Conservation (phyloP, 805 yeast species). For the Wickerhamomyces subpelliculosus region DNA sequence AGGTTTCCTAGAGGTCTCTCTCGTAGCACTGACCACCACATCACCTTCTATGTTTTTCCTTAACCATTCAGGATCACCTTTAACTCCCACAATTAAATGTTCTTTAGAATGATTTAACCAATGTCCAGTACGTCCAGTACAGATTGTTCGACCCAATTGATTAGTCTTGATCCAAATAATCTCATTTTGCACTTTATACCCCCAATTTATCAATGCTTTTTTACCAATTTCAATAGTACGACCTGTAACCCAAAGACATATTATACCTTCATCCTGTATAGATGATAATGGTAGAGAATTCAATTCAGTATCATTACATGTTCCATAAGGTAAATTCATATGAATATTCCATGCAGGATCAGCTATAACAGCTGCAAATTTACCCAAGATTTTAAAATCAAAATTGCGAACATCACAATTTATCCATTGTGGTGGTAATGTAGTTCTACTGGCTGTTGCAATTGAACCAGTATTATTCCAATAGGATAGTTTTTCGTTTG, state of each 20-base stretch:
- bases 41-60: slow-evolving; percentile 64
- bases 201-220: slow-evolving; percentile 72
- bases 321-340: slow-evolving; percentile 74
- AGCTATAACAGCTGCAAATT: slow-evolving; percentile 77
- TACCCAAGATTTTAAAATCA: slow-evolving; percentile 67
- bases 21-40: slow-evolving; percentile 69
- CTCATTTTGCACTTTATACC: slow-evolving; percentile 72
- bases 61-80: slow-evolving; percentile 75
- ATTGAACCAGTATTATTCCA: slow-evolving; percentile 29
- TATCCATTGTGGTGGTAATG: slow-evolving; percentile 74
- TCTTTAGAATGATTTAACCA: slow-evolving; percentile 96
- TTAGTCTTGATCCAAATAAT: slow-evolving; percentile 88
- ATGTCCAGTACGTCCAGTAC: slow-evolving; percentile 95
- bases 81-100: slow-evolving; percentile 78
- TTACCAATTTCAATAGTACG: slow-evolving; percentile 87
- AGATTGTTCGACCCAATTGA: slow-evolving; percentile 80
- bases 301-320: slow-evolving; percentile 72
- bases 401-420: slow-evolving; percentile 73
- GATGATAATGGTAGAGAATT: slow-evolving; percentile 55
- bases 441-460: slow-evolving; percentile 24
- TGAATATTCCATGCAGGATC: slow-evolving; percentile 98
- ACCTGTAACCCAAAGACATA: slow-evolving; percentile 92
- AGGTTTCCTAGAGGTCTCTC: slow-evolving; percentile 89
- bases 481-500: slow-evolving; percentile 21
- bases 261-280: slow-evolving; percentile 77